Evolutionary conservation across 129 eudicot species (phyloP), one percentile per base, ranked within the genome.

Genomic region (Erigeron canadensis): DNA sequence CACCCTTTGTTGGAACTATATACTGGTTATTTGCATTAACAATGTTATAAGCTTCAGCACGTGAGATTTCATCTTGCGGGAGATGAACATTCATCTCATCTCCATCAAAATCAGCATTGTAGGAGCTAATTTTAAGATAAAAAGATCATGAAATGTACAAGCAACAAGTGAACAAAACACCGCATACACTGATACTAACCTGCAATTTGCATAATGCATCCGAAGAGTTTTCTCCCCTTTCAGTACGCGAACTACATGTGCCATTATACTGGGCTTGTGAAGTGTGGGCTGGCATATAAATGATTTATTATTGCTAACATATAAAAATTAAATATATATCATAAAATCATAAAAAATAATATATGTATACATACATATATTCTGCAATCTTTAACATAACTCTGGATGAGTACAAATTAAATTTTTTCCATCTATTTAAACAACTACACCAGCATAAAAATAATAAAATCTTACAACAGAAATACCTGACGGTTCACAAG

Each of bases 151-250:
- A 21, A 66, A 63, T 17, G 13, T 51, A 38, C 50, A 51, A 61
- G 2, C 57, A 39, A 65, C 8, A 61, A 78, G 8, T 6, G 13
- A 63, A 21, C 48, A 22, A 70, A 59, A 23, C 50, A 58, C 38
- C 4, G 13, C 46, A 37, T 43, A 10, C 53, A 45, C 34, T 11
- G 53, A 74, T 65, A 62, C 86, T 38, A 76, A 89, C 98, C 95
- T 88, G 96, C 98, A 93, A 82, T 93, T 93, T 63, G 96, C 98
- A 82, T 93, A 93, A 82, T 93, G 98, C 95, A 93, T 89, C 39
- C 98, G 92, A 77, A 93, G 89, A 23, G 98, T 93, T 86, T 85
- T 93, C 81, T 93, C 98, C 55, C 96, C 98, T 61, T 88, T 88
- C 63, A 93, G 45, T 44, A 93, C 95, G 65, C 98, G 96, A 82